Conservation (phyloP, 2,329 filamentous ascomycete species). For the Botrytis fabae region DNA sequence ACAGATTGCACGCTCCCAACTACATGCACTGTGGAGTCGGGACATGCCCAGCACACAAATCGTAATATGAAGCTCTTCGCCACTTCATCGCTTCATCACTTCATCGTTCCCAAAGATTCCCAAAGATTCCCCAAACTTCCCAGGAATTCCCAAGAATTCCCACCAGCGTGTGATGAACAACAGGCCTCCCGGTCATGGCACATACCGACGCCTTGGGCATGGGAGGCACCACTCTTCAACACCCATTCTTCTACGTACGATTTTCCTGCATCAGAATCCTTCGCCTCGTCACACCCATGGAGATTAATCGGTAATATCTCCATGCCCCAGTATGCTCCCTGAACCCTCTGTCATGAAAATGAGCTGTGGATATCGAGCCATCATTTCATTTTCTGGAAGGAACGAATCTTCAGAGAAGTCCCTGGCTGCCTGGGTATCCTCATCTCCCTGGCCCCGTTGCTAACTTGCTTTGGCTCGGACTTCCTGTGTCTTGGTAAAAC, state of each 20-base stretch:
- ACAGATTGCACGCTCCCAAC: neutral
- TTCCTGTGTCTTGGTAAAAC: neutral
- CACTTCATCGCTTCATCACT: neutral
- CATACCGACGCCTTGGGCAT: constrained; percentile 29
- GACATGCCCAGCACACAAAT: neutral
- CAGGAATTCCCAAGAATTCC: neutral
- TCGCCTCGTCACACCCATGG: neutral
- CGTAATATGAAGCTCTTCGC: neutral
- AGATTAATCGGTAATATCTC: constrained; percentile 11
- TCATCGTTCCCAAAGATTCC: neutral
- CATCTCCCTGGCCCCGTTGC: neutral
- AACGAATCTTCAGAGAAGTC: neutral
- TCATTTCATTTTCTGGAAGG: constrained; percentile 15
- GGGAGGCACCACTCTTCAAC: constrained; percentile 16
- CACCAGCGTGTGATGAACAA: constrained; percentile 2
- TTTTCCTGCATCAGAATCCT: constrained; percentile 11
- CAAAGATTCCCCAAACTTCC: neutral
- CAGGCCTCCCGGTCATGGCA: constrained; percentile 21
- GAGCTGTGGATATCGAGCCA: neutral
- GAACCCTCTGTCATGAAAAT: neutral
- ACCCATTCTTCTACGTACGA: neutral
- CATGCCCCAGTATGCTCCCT: neutral
- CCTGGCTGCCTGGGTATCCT: neutral
- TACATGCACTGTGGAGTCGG: neutral
- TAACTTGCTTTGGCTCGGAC: constrained; percentile 2